These are phyloP conservation scores for Cucurbitaria berberidis DNA, from an alignment of 2,329 filamentous ascomycete genomes.

Conservation along the genomic window DNA sequence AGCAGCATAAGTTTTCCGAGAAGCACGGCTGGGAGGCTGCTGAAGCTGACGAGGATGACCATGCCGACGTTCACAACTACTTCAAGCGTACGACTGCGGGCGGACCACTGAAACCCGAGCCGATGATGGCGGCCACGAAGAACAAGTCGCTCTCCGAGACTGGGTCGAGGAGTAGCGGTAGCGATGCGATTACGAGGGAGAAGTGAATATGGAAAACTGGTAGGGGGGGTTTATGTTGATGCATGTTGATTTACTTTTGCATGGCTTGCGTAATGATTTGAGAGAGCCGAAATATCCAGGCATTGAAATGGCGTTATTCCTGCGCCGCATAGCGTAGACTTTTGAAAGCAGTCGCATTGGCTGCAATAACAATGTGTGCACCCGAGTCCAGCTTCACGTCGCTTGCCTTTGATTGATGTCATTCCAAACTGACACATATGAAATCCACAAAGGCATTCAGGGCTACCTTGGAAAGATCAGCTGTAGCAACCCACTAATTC, in stretches of 20 bases:
- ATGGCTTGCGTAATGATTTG: neutral
- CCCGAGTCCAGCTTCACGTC: neutral
- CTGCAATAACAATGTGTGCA: neutral
- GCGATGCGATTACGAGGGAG: constrained; percentile 14
- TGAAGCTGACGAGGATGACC: constrained; percentile 40
- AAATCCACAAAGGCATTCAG: neutral
- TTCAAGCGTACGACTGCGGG: constrained; percentile 37
- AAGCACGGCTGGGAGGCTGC: constrained; percentile 34
- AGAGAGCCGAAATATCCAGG: neutral
- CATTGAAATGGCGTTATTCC: neutral
- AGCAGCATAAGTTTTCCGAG: constrained; percentile 55
- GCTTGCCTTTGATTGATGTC: neutral
- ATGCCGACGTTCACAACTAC: constrained; percentile 43
- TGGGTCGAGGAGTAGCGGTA: constrained; percentile 8
- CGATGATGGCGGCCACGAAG: constrained; percentile 18
- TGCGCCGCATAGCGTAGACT: neutral
- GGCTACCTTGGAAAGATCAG: too few species aligned
- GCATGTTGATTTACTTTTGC: too few species aligned
- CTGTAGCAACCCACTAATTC: too few species aligned
- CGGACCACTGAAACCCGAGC: constrained; percentile 17
- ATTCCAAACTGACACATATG: neutral
- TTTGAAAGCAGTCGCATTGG: neutral
- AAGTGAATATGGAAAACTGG: constrained; percentile 6
- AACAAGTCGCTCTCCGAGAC: constrained; percentile 24
- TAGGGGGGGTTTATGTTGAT: neutral